Evolutionary conservation across 108 stramenopile species (phyloP).

Genomic region (Pseudonitzschia delicatissima): DNA sequence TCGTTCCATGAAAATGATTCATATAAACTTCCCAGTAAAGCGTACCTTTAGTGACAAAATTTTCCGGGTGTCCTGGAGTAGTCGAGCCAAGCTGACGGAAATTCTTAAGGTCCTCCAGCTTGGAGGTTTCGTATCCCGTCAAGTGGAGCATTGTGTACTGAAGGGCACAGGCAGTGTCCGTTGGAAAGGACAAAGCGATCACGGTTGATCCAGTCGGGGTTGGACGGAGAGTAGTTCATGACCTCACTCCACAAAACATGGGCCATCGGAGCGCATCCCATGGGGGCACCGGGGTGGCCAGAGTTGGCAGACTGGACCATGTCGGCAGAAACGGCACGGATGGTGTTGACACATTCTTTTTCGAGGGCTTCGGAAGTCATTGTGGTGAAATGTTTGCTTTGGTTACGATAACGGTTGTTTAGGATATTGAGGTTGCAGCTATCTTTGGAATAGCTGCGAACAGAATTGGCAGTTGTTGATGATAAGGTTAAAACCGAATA

Average conservation of each 20-base stretch:
- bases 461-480: no score
- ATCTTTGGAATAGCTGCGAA: no score
- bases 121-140: conserved; percentile 83
- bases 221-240: conserved; percentile 81
- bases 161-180: conserved; percentile 97
- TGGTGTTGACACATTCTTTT: conserved; percentile 90
- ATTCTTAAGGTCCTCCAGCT: conserved; percentile 67
- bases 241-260: conserved; percentile 84
- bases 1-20: no score
- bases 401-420: background rate
- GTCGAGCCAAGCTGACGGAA: conserved; percentile 88
- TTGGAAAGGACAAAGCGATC: conserved; percentile 98
- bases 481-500: no score
- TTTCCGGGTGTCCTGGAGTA: conserved; percentile 98
- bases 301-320: conserved; percentile 92
- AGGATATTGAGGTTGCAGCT: no score
- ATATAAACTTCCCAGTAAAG: no score
- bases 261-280: conserved; percentile 99
- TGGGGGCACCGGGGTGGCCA: conserved; percentile 98
- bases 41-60: conserved; percentile 79
- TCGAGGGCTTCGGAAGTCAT: conserved; percentile 56
- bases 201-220: conserved; percentile 90
- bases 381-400: background rate
- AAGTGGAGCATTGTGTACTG: conserved; percentile 98
- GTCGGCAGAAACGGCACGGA: conserved; percentile 91